Evolutionary conservation across 2,329 filamentous ascomycete species (phyloP).

Genomic region (Xylariaceae sp.): DNA sequence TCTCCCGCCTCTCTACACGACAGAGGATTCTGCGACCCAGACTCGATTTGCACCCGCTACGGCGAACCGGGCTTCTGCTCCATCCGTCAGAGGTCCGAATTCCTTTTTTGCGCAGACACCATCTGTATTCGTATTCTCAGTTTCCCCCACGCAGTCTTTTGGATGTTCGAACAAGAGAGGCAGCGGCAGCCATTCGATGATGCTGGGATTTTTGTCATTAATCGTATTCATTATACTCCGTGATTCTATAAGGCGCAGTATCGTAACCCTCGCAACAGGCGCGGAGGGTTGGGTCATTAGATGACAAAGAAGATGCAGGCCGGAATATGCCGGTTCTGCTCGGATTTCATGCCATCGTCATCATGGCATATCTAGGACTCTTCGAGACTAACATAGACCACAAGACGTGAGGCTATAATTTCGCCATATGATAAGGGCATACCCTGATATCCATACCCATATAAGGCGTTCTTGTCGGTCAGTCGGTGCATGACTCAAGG

Average conservation of each 20-base stretch:
- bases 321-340: not conserved
- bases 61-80: no score
- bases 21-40: no score
- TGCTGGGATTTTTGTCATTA: constrained; percentile 12
- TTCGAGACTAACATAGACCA: not conserved
- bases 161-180: no score
- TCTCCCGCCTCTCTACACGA: no score
- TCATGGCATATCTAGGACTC: not conserved
- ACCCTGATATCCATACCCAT: constrained; percentile 27
- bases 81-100: no score
- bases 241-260: constrained; percentile 23
- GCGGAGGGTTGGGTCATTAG: not conserved
- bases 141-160: no score
- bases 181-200: no score
- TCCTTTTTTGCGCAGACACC: no score
- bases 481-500: constrained; percentile 2
- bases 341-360: not conserved
- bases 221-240: constrained; percentile 27
- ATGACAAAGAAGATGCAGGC: not conserved
- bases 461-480: constrained; percentile 18
- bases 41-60: no score
- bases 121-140: no score
- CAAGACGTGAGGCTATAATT: not conserved
- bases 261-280: constrained; percentile 10
- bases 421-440: constrained; percentile 1